Conservation (phyloP, 2,329 filamentous ascomycete genomes). For the Parastagonospora avenae region DNA sequence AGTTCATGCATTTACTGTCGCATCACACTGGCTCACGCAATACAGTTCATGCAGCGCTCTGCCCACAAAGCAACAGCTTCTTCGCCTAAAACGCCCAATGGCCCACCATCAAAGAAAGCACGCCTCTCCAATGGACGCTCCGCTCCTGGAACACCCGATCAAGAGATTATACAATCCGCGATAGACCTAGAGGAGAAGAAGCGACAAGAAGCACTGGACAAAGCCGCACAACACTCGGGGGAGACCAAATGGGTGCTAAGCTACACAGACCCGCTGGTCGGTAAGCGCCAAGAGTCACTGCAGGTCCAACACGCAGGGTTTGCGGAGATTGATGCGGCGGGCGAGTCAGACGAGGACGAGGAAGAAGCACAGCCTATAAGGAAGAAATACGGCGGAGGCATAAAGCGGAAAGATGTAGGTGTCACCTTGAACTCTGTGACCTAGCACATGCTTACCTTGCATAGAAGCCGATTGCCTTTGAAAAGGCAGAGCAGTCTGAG, state of each 20-base stretch:
- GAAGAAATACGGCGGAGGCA: constrained; percentile 59
- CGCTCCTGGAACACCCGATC: constrained; percentile 51
- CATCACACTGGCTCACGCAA: constrained; percentile 11
- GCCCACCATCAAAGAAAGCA: constrained; percentile 67
- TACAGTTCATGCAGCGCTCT: constrained; percentile 87
- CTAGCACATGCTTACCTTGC: constrained; percentile 13
- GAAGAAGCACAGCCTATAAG: constrained; percentile 39
- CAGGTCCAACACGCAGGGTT: constrained; percentile 67
- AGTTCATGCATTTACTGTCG: not conserved
- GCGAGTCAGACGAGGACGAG: constrained; percentile 43
- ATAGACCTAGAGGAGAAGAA: constrained; percentile 70
- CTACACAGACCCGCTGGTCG: constrained; percentile 53
- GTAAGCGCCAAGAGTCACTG: constrained; percentile 45
- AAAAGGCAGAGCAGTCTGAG: constrained; percentile 30
- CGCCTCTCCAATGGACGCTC: constrained; percentile 57
- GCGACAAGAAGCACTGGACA: constrained; percentile 62
- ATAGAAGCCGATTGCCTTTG: constrained; percentile 27
- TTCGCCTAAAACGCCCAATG: constrained; percentile 56
- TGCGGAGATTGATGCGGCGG: constrained; percentile 55
- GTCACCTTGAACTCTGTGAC: constrained; percentile 1
- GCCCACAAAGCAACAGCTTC: constrained; percentile 63
- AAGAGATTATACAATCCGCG: constrained; percentile 66
- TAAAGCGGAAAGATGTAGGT: constrained; percentile 38
- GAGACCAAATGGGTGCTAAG: constrained; percentile 80
- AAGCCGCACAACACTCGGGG: constrained; percentile 65